These are phyloP conservation scores for Fusarium pseudoanthophilum DNA, from an alignment of 2,329 filamentous ascomycete genomes.

Conservation along the genomic window DNA sequence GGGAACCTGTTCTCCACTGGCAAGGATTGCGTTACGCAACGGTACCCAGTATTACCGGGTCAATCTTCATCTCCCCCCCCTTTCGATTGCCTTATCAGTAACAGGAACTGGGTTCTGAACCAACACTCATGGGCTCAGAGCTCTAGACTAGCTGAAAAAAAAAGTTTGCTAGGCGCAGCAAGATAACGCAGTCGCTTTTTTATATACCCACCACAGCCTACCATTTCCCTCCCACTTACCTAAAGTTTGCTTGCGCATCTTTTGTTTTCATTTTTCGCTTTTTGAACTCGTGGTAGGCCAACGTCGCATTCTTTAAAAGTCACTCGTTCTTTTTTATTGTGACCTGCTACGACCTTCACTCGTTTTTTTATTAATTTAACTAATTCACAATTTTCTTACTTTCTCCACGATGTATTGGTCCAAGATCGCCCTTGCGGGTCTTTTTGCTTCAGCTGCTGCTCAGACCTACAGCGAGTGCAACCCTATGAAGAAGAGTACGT, in stretches of 20 bases:
- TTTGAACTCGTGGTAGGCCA: background rate
- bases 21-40: conserved; percentile 21
- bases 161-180: conserved; percentile 7
- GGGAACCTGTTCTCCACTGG: conserved; percentile 5
- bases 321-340: conserved; percentile 11
- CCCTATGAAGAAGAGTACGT: conserved; percentile 34
- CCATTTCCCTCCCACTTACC: conserved; percentile 21
- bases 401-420: conserved; percentile 18
- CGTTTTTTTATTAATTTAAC: background rate
- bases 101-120: background rate
- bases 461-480: conserved; percentile 36
- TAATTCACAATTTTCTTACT: background rate
- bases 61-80: conserved; percentile 27
- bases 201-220: conserved; percentile 13
- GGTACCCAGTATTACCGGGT: conserved; percentile 14
- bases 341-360: background rate
- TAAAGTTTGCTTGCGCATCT: conserved; percentile 15
- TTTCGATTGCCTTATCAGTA: conserved; percentile 16
- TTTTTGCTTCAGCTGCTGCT: conserved; percentile 24
- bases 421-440: conserved; percentile 19
- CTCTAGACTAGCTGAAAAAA: conserved; percentile 6
- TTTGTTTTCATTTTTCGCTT: background rate
- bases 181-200: conserved; percentile 11
- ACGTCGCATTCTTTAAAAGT: conserved; percentile 17
- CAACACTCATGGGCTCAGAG: background rate